Percentiles rank a stretch among this genome's conserved stretches.
These are phyloP conservation scores for Aspergillus uvarum DNA, from an alignment of 2,329 filamentous ascomycete genomes.

Conservation along the genomic window DNA sequence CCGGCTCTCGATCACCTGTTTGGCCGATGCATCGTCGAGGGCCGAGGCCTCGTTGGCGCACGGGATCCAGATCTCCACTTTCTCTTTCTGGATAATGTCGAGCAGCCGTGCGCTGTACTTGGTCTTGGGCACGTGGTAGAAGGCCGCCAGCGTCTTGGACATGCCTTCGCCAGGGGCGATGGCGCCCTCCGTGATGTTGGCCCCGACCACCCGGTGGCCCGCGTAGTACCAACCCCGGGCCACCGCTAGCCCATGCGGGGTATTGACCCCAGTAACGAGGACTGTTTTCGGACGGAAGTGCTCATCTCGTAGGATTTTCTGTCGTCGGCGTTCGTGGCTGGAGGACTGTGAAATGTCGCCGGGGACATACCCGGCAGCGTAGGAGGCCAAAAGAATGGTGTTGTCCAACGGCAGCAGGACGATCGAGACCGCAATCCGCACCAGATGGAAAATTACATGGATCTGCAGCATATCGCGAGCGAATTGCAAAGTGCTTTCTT, in stretches of 20 bases:
- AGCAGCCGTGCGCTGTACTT: conserved; percentile 59
- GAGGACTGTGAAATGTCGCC: conserved; percentile 21
- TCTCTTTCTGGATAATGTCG: conserved; percentile 59
- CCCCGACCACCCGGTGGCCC: conserved; percentile 70
- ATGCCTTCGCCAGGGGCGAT: conserved; percentile 56
- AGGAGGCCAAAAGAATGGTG: conserved; percentile 42
- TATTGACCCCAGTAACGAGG: conserved; percentile 70
- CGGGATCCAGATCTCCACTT: conserved; percentile 70
- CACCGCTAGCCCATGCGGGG: conserved; percentile 67
- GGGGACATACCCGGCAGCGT: conserved; percentile 31
- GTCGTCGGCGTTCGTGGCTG: conserved; percentile 19
- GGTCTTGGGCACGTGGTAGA: conserved; percentile 52
- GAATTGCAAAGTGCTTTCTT: conserved; percentile 7
- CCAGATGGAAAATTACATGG: conserved; percentile 24
- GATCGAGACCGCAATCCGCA: conserved; percentile 28
- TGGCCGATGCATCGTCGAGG: conserved; percentile 65
- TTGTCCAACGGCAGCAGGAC: conserved; percentile 52
- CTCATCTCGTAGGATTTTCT: conserved; percentile 30
- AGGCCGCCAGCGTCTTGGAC: conserved; percentile 57
- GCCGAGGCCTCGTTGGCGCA: conserved; percentile 68
- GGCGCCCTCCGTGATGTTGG: conserved; percentile 58
- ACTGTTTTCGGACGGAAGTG: conserved; percentile 54
- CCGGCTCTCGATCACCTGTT: conserved; percentile 58
- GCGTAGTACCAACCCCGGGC: conserved; percentile 64
- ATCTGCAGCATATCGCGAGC: conserved; percentile 13